Percentiles rank a stretch among this genome's conserved stretches.
Conservation (phyloP, 2,329 filamentous ascomycete genomes). For the Nothophaeocryptopus gaeumannii region DNA sequence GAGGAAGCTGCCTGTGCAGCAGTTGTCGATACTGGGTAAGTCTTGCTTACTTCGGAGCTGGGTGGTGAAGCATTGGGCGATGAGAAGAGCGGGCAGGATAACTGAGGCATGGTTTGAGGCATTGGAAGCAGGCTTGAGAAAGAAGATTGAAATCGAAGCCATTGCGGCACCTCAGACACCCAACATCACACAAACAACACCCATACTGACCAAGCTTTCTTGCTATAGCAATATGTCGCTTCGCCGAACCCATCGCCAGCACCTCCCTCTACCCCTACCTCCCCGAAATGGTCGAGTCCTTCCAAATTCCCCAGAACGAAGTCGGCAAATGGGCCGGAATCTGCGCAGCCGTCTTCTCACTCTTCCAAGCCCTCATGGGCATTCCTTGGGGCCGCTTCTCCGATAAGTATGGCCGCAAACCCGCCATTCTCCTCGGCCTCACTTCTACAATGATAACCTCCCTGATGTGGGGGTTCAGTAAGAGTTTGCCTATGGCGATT, state of each 20-base stretch:
- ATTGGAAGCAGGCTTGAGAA: not conserved
- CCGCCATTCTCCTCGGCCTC: slow-evolving; percentile 71
- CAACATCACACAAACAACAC: not conserved
- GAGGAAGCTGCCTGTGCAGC: slow-evolving; percentile 67
- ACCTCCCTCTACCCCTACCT: slow-evolving; percentile 93
- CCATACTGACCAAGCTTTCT: slow-evolving; percentile 12
- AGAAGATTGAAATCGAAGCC: not conserved
- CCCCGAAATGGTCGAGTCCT: slow-evolving; percentile 82
- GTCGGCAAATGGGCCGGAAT: slow-evolving; percentile 82
- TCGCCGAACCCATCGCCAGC: slow-evolving; percentile 86
- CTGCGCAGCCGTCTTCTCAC: slow-evolving; percentile 78
- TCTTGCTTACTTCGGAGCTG: slow-evolving; percentile 10
- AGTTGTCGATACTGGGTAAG: slow-evolving; percentile 72
- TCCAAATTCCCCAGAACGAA: slow-evolving; percentile 67
- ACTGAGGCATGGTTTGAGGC: too few relatives aligned
- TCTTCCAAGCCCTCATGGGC: slow-evolving; percentile 79
- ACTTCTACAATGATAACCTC: slow-evolving; percentile 77
- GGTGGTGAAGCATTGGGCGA: not conserved
- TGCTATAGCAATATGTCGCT: slow-evolving; percentile 75
- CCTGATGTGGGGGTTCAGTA: slow-evolving; percentile 80
- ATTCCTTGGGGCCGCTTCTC: slow-evolving; percentile 84
- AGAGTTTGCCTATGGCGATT: slow-evolving; percentile 75
- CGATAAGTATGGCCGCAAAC: slow-evolving; percentile 78
- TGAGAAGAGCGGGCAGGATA: not conserved
- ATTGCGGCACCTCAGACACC: too few relatives aligned